phyloP scores from a whole-genome alignment of 371 early-diverging fungal genomes.

The Mortierella sp. region DNA sequence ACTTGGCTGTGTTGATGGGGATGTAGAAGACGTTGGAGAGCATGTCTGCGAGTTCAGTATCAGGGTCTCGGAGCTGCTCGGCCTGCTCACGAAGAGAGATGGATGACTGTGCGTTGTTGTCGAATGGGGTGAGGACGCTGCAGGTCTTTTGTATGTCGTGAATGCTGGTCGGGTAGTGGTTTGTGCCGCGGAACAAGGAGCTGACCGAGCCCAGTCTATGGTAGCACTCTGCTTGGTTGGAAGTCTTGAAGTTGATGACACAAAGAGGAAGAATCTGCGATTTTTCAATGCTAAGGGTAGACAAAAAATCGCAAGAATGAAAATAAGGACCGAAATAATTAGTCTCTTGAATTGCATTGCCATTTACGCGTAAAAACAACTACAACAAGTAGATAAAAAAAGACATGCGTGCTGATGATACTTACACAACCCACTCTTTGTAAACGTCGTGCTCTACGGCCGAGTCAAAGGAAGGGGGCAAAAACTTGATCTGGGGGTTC shows the following conservation, averaged over 20 bases:
- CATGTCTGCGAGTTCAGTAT: not conserved
- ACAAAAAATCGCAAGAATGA: not conserved
- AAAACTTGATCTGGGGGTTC: conserved; percentile 13
- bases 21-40: conserved; percentile 17
- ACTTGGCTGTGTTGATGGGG: not conserved
- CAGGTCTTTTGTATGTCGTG: conserved; percentile 20
- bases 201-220: conserved; percentile 21
- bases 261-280: conserved; percentile 51
- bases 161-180: conserved; percentile 13
- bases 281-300: conserved; percentile 37
- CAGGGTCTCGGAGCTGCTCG: conserved; percentile 17
- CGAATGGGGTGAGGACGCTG: conserved; percentile 26
- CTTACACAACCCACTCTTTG: conserved; percentile 57
- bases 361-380: not conserved
- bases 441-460: conserved; percentile 34
- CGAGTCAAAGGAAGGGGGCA: conserved; percentile 41
- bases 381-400: not conserved
- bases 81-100: not conserved
- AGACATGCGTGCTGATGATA: not conserved
- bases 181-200: conserved; percentile 7
- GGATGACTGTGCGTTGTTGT: not conserved
- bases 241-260: conserved; percentile 48
- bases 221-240: conserved; percentile 32
- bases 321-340: not conserved
- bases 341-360: not conserved